These are phyloP conservation scores for Pseudocercospora crystallina DNA, from an alignment of 2,329 filamentous ascomycete species.

Conservation along the genomic window DNA sequence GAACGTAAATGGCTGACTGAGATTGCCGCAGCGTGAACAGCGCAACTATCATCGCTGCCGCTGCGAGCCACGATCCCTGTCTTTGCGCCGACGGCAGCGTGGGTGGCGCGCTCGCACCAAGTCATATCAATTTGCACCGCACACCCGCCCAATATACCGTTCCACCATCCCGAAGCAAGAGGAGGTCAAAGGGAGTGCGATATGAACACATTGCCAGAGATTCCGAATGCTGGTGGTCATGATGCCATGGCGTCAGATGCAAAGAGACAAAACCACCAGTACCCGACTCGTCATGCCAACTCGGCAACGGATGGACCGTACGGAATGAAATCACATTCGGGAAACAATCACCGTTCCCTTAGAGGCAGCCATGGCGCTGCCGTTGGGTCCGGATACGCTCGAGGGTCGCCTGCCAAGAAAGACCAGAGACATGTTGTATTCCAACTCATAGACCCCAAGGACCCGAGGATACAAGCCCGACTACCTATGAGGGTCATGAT, in stretches of 20 bases:
- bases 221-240: slow-evolving; percentile 29
- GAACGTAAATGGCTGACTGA: slow-evolving; percentile 6
- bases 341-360: slow-evolving; percentile 21
- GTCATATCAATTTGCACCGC: slow-evolving; percentile 7
- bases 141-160: slow-evolving; percentile 15
- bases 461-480: slow-evolving; percentile 55
- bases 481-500: slow-evolving; percentile 87
- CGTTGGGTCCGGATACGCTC: slow-evolving; percentile 25
- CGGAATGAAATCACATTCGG: slow-evolving; percentile 11
- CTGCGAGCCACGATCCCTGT: slow-evolving; percentile 14
- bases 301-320: slow-evolving; percentile 19
- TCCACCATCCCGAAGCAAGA: slow-evolving; percentile 7
- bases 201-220: slow-evolving; percentile 41
- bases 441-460: slow-evolving; percentile 59
- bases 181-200: slow-evolving; percentile 11
- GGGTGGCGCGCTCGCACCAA: slow-evolving; percentile 14
- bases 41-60: slow-evolving; percentile 8
- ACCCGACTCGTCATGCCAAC: slow-evolving; percentile 34
- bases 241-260: slow-evolving; percentile 24
- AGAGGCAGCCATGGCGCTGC: slow-evolving; percentile 24
- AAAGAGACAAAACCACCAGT: slow-evolving; percentile 35
- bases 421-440: slow-evolving; percentile 73
- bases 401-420: slow-evolving; percentile 36
- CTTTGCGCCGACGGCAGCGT: slow-evolving; percentile 34
- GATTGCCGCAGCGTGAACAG: slow-evolving; percentile 7